These are phyloP conservation scores for Hypoxylon intermedium DNA, from an alignment of 495 filamentous ascomycete genomes.

Conservation along the genomic window DNA sequence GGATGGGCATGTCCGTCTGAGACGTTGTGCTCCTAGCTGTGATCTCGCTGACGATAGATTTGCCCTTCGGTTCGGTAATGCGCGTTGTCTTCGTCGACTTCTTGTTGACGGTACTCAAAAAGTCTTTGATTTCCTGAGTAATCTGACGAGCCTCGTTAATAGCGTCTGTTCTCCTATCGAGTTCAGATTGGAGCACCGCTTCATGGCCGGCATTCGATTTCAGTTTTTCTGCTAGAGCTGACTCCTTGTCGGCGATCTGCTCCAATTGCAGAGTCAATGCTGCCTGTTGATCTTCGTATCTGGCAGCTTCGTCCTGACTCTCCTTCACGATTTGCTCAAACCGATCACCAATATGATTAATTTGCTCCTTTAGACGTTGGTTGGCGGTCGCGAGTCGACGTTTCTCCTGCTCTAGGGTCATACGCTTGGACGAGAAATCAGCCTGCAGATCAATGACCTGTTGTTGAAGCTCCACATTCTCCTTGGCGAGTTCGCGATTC, in stretches of 20 bases:
- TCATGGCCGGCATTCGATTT: slow-evolving; percentile 39
- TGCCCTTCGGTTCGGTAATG: slow-evolving; percentile 46
- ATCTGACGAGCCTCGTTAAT: slow-evolving; percentile 34
- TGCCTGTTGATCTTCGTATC: slow-evolving; percentile 23
- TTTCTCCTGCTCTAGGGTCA: slow-evolving; percentile 24
- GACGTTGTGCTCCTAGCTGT: slow-evolving; percentile 43
- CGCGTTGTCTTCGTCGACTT: slow-evolving; percentile 46
- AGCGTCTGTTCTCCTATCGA: slow-evolving; percentile 24
- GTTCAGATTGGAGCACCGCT: slow-evolving; percentile 38
- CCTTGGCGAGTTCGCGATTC: slow-evolving; percentile 20
- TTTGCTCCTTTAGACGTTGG: slow-evolving; percentile 44
- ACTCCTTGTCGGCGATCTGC: slow-evolving; percentile 43
- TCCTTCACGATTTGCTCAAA: slow-evolving; percentile 34
- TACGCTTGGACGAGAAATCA: slow-evolving; percentile 16
- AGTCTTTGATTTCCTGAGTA: slow-evolving; percentile 44
- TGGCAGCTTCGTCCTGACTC: slow-evolving; percentile 20
- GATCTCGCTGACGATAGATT: slow-evolving; percentile 32
- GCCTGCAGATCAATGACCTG: slow-evolving; percentile 19
- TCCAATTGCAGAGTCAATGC: slow-evolving; percentile 29
- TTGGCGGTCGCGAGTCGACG: slow-evolving; percentile 16
- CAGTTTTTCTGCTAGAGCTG: slow-evolving; percentile 42
- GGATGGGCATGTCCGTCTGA: slow-evolving; percentile 44
- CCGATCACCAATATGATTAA: slow-evolving; percentile 47
- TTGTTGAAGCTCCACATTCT: slow-evolving; percentile 33
- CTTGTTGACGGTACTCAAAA: slow-evolving; percentile 41